These are phyloP conservation scores for Melaleuca alternifolia DNA, from an alignment of 345 rosid genomes.

Conservation along the genomic window DNA sequence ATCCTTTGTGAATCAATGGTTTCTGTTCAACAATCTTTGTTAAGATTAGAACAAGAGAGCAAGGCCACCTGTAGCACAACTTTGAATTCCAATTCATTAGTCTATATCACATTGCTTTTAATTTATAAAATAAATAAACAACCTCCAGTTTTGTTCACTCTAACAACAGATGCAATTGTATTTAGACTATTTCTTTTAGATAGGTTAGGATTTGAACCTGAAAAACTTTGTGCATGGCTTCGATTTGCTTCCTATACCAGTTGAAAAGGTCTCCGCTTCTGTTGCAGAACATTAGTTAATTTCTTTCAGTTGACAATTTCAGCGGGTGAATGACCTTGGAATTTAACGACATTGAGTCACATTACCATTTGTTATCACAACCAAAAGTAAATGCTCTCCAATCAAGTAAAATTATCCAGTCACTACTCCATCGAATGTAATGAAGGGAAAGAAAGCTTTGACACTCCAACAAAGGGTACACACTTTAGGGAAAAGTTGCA, in stretches of 20 bases:
- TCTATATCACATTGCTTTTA: conserved; percentile 33
- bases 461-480: not conserved
- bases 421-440: not conserved
- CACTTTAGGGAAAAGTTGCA: not conserved
- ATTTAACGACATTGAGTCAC: conserved; percentile 11
- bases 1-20: conserved; percentile 28
- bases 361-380: conserved; percentile 1
- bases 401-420: not conserved
- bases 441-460: not conserved
- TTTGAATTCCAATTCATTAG: conserved; percentile 54
- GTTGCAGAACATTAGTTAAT: conserved; percentile 69
- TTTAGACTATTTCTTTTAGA: conserved; percentile 43
- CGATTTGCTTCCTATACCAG: conserved; percentile 94
- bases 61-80: conserved; percentile 55
- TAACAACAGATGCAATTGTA: conserved; percentile 26
- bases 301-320: conserved; percentile 41
- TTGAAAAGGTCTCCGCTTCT: conserved; percentile 68
- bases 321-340: conserved; percentile 25
- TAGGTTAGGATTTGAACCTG: conserved; percentile 79
- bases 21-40: conserved; percentile 39
- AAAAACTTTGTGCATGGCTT: conserved; percentile 98
- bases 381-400: not conserved
- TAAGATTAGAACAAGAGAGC: conserved; percentile 32
- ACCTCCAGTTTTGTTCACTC: conserved; percentile 16
- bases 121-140: conserved; percentile 9